Percentiles rank a stretch among this genome's conserved stretches.
Evolutionary conservation across 2,329 filamentous ascomycete genomes (phyloP).

Genomic region (Phoma sp.): DNA sequence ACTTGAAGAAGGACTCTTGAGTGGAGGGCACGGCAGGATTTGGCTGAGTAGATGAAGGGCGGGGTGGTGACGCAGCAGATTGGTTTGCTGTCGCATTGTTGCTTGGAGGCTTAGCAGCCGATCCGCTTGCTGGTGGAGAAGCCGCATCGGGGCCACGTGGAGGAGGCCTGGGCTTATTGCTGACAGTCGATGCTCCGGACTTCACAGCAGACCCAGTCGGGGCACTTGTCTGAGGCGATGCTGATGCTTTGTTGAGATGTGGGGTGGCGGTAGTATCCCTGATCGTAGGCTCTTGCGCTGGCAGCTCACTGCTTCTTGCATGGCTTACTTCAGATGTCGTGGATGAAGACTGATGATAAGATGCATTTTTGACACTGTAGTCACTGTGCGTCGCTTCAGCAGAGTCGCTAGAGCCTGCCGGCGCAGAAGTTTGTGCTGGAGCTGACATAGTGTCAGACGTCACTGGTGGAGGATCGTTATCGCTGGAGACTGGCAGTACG

Average conservation of each 20-base stretch:
- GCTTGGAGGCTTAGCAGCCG: slow-evolving; percentile 20
- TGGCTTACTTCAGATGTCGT: neutral
- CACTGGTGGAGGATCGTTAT: neutral
- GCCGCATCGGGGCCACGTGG: slow-evolving; percentile 19
- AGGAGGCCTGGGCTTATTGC: slow-evolving; percentile 16
- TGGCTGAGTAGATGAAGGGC: slow-evolving; percentile 53
- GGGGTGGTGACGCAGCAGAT: slow-evolving; percentile 25
- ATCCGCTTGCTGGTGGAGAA: slow-evolving; percentile 13
- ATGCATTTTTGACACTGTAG: neutral
- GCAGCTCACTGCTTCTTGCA: neutral
- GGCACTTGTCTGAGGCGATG: neutral
- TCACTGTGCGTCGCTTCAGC: neutral
- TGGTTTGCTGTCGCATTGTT: slow-evolving; percentile 28
- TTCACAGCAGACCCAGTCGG: slow-evolving; percentile 1
- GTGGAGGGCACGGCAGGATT: slow-evolving; percentile 74
- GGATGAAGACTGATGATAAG: neutral
- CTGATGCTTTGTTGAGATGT: neutral
- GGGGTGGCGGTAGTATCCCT: neutral
- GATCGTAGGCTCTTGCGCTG: neutral
- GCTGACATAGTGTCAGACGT: neutral
- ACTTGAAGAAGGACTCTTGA: slow-evolving; percentile 98
- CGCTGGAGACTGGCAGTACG: neutral
- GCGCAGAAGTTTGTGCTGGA: neutral
- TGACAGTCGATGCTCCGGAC: slow-evolving; percentile 12
- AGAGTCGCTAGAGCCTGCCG: neutral